A percentile compares a stretch with the other conserved stretches of the same genome.
Evolutionary conservation across 768 basidiomycete genomes (phyloP).

Genomic region (Serendipita sp.): DNA sequence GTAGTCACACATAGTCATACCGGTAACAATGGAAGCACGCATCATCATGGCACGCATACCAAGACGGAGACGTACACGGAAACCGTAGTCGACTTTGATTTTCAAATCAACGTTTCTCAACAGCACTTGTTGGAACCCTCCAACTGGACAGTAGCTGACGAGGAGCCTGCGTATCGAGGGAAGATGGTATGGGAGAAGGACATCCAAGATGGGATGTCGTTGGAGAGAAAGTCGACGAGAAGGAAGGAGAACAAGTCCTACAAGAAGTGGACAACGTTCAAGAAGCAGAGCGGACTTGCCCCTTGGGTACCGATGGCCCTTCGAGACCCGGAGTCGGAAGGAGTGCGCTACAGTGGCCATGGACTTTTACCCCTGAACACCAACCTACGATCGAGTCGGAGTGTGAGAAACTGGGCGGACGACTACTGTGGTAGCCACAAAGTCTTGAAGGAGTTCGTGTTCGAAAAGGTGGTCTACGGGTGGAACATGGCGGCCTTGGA

Average conservation of each 20-base stretch:
- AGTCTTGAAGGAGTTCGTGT: conserved; percentile 62
- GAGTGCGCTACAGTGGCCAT: neutral
- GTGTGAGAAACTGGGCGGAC: conserved; percentile 66
- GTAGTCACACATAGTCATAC: conserved; percentile 25
- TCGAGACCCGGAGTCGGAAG: neutral
- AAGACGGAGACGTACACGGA: conserved; percentile 48
- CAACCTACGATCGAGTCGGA: conserved; percentile 28
- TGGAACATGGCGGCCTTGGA: conserved; percentile 34
- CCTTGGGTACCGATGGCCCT: conserved; percentile 26
- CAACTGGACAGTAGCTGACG: conserved; percentile 50
- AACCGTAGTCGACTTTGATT: conserved; percentile 52
- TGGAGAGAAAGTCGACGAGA: conserved; percentile 12
- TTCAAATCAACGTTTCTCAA: conserved; percentile 39
- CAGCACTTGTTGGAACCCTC: conserved; percentile 23
- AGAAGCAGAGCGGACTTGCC: conserved; percentile 33
- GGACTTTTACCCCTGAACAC: conserved; percentile 3
- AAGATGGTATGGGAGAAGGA: conserved; percentile 45
- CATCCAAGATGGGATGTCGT: conserved; percentile 17
- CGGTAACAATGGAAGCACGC: neutral
- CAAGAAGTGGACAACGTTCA: conserved; percentile 31
- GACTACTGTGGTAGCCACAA: conserved; percentile 61
- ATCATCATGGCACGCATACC: conserved; percentile 33
- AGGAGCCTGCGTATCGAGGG: conserved; percentile 50
- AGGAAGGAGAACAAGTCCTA: conserved; percentile 25
- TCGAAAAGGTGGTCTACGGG: conserved; percentile 55